phyloP scores from a whole-genome alignment of 2,329 filamentous ascomycete species.

The Lachnellula arida region DNA sequence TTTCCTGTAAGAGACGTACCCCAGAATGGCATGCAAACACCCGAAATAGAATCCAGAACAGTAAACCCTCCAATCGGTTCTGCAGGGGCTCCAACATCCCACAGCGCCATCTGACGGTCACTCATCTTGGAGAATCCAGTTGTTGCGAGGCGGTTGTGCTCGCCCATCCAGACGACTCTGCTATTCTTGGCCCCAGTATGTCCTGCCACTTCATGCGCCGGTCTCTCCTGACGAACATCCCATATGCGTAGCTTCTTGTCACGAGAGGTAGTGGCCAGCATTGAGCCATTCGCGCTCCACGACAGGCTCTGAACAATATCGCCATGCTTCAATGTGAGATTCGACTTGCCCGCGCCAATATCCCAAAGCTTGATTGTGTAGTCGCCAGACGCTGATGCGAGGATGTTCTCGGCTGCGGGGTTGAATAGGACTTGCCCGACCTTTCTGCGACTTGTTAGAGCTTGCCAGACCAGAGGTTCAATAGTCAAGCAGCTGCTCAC shows the following conservation, averaged over 20 bases:
- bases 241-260: constrained; percentile 98
- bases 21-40: constrained; percentile 99
- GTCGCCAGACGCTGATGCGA: constrained; percentile 92
- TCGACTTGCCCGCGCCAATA: constrained; percentile 69
- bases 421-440: constrained; percentile 98
- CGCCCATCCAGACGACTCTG: constrained; percentile 93
- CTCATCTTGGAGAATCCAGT: constrained; percentile 99
- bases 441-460: constrained; percentile 59
- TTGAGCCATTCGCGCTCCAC: constrained; percentile 85
- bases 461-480: not conserved
- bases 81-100: constrained; percentile 76
- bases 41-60: constrained; percentile 90
- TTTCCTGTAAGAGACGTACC: constrained; percentile 42
- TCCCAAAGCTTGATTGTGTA: constrained; percentile 97
- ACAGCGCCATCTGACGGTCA: constrained; percentile 90
- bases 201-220: constrained; percentile 77
- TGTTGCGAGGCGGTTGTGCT: constrained; percentile 91
- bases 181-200: constrained; percentile 97
- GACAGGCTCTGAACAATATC: constrained; percentile 95
- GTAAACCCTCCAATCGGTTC: constrained; percentile 88
- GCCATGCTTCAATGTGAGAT: constrained; percentile 73
- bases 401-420: constrained; percentile 88
- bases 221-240: constrained; percentile 91
- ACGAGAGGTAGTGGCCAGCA: constrained; percentile 87
- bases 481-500: constrained; percentile 38